Evolutionary conservation across 2,329 filamentous ascomycete genomes (phyloP).

Genomic region (Thermochaetoides dissita): DNA sequence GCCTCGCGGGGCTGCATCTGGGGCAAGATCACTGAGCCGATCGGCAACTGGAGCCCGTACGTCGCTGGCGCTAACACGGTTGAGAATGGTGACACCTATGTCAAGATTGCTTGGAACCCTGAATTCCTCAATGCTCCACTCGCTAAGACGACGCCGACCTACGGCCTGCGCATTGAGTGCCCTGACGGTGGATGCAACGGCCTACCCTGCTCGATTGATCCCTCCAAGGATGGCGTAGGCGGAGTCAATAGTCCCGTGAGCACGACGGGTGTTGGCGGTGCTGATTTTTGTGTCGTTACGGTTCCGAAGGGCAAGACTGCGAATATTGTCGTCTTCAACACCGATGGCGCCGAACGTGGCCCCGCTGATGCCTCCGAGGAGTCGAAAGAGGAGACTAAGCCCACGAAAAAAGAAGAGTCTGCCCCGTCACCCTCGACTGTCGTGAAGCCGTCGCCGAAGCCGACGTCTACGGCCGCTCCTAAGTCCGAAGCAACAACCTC

Average conservation of each 20-base stretch:
- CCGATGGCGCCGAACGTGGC: slow-evolving; percentile 26
- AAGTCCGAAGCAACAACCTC: slow-evolving; percentile 1
- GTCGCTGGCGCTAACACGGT: slow-evolving; percentile 65
- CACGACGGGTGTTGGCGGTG: slow-evolving; percentile 50
- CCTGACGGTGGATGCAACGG: slow-evolving; percentile 52
- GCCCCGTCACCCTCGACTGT: not conserved
- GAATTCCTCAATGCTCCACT: slow-evolving; percentile 49
- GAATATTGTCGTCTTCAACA: slow-evolving; percentile 48
- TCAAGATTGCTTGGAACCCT: slow-evolving; percentile 68
- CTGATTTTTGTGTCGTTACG: slow-evolving; percentile 64
- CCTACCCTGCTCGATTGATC: slow-evolving; percentile 60
- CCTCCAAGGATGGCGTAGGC: slow-evolving; percentile 39
- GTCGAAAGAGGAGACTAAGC: slow-evolving; percentile 2
- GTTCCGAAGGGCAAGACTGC: slow-evolving; percentile 52
- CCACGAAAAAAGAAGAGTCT: not conserved
- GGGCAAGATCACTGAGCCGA: slow-evolving; percentile 47
- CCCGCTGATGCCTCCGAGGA: not conserved
- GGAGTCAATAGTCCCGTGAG: slow-evolving; percentile 42
- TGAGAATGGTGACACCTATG: slow-evolving; percentile 48
- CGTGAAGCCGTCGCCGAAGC: slow-evolving; percentile 3
- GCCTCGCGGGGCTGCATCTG: slow-evolving; percentile 53
- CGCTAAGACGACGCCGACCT: slow-evolving; percentile 44
- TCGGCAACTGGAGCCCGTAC: slow-evolving; percentile 67
- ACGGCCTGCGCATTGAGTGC: slow-evolving; percentile 58
- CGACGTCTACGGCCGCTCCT: slow-evolving; percentile 1